Evolutionary conservation across 768 basidiomycete genomes (phyloP).

Genomic region (Leccinum obscurum): DNA sequence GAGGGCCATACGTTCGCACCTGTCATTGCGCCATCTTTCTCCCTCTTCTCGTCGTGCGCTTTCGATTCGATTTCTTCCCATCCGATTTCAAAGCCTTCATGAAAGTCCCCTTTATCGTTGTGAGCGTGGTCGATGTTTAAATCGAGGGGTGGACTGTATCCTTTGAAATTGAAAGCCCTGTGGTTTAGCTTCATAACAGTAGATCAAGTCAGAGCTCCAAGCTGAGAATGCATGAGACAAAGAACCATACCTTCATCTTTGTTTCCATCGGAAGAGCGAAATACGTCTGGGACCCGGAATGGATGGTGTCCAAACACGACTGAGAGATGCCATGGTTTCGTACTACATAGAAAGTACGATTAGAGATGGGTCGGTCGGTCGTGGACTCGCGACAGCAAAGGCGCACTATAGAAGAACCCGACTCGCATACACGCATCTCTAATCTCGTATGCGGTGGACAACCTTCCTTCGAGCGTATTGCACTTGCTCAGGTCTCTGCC

Average conservation of each 20-base stretch:
- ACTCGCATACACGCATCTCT: conserved; percentile 77
- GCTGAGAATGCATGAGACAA: background rate
- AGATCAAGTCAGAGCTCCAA: background rate
- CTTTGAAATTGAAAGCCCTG: conserved; percentile 70
- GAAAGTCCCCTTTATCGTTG: conserved; percentile 75
- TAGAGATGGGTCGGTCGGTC: background rate
- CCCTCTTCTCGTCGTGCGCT: conserved; percentile 26
- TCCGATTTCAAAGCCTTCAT: conserved; percentile 89
- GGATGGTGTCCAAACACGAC: conserved; percentile 42
- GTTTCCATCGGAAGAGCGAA: conserved; percentile 61
- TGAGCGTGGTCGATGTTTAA: conserved; percentile 70
- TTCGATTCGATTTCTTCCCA: conserved; percentile 52
- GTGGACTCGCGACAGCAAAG: background rate
- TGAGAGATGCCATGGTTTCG: conserved; percentile 75
- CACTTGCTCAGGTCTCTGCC: conserved; percentile 23
- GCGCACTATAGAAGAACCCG: conserved; percentile 81
- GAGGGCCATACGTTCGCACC: conserved; percentile 81
- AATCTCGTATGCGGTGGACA: conserved; percentile 54
- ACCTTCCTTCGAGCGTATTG: conserved; percentile 32
- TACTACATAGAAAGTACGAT: conserved; percentile 42
- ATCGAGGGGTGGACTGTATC: conserved; percentile 70
- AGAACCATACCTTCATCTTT: conserved; percentile 60
- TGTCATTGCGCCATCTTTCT: conserved; percentile 56
- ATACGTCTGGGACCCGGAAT: conserved; percentile 54
- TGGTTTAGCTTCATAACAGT: conserved; percentile 57